Evolutionary conservation across 2,329 filamentous ascomycete species (phyloP), one percentile per base, ranked within the genome.

Genomic region (Beauveria pseudobassiana): DNA sequence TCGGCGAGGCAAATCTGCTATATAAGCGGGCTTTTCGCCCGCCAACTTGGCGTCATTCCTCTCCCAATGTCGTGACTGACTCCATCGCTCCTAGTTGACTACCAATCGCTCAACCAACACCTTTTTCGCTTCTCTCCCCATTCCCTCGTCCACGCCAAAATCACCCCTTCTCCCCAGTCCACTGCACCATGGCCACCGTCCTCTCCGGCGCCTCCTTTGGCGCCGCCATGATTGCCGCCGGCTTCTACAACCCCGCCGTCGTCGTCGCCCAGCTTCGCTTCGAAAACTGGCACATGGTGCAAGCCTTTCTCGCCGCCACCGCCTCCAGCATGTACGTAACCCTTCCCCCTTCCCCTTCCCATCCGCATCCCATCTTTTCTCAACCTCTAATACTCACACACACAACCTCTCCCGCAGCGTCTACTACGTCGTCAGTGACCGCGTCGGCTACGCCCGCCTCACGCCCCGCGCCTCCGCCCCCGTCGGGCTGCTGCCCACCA

Each of bases 201-300:
- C 62, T 80, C 49, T 77, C 82, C 1, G 87, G 87, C 26, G 79
- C 78, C 46, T 76, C 80, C 51, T 88, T 89, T 66, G 87, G 87
- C 52, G 82, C 82, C 12, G 83, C 85, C 61, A 77, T 88, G 49
- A 77, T 82, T 38, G 80, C 79, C 3, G 79, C 86, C 1, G 86
- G 85, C 34, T 83, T 89, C 61, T 82, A 82, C 67, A 75, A 81
- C 43, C 86, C 87, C 0, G 74, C 79, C 0, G 77, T 87, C 52
- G 86, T 90, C 66, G 71, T 84, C 62, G 74, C 77, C 9, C 87
- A 89, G 74, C 80, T 89, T 74, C 78, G 76, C 26, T 75, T 88
- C 51, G 73, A 79, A 53, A 80, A 87, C 68, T 88, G 82, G 72
- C 84, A 86, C 69, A 89, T 89, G 86, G 69, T 87, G 34, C 81